Evolutionary conservation across 192 early-diverging fungal genomes (phyloP).

Genomic region (Diversispora epigaea): DNA sequence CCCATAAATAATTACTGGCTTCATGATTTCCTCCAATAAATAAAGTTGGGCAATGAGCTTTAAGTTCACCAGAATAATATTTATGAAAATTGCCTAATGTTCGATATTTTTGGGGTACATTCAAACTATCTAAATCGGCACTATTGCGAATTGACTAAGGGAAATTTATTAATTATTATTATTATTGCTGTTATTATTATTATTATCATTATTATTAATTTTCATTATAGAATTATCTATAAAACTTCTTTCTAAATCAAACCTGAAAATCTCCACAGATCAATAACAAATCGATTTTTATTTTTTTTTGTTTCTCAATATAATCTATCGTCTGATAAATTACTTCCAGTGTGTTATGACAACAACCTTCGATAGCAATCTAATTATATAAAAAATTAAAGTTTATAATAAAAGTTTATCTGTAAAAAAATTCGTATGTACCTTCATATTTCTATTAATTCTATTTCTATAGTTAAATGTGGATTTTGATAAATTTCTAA

Average conservation of each 20-base stretch:
- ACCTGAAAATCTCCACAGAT: slow-evolving; percentile 99
- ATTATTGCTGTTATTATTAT: too few species aligned
- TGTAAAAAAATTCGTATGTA: too few species aligned
- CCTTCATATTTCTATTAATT: too few species aligned
- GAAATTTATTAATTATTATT: too few species aligned
- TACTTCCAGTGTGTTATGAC: slow-evolving; percentile 89
- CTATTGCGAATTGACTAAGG: slow-evolving; percentile 76
- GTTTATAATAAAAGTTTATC: too few species aligned
- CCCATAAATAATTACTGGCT: slow-evolving; percentile 90
- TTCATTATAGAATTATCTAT: too few species aligned
- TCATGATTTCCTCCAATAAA: slow-evolving; percentile 99
- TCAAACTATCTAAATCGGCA: slow-evolving; percentile 76
- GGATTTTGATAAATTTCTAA: too few species aligned
- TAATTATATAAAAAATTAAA: slow-evolving; percentile 8
- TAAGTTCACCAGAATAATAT: slow-evolving; percentile 83
- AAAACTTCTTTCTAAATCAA: not conserved
- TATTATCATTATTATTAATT: too few species aligned
- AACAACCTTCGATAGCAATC: slow-evolving; percentile 95
- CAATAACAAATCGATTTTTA: slow-evolving; percentile 84
- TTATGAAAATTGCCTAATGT: slow-evolving; percentile 85
- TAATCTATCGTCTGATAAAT: slow-evolving; percentile 76
- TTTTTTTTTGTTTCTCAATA: slow-evolving; percentile 58
- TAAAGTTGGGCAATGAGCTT: slow-evolving; percentile 83
- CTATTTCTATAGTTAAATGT: too few species aligned
- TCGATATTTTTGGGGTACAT: slow-evolving; percentile 85